Evolutionary conservation across 192 early-diverging fungal genomes (phyloP).

Genomic region (Linnemannia hyalina): DNA sequence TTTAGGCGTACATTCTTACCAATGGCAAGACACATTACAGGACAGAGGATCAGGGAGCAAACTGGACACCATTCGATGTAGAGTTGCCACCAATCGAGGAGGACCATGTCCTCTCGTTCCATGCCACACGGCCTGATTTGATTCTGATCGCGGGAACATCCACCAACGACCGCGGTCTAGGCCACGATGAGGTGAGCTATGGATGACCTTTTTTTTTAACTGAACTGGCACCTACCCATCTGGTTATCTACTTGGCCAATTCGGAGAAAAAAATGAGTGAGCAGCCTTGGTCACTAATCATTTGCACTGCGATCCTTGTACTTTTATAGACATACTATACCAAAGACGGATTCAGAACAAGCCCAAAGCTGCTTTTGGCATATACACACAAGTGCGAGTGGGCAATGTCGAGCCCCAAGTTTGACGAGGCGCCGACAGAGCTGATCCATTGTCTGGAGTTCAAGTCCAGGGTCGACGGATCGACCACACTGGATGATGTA

Average conservation of each 20-base stretch:
- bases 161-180: slow-evolving; percentile 66
- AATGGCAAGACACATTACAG: slow-evolving; percentile 66
- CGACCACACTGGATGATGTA: slow-evolving; percentile 51
- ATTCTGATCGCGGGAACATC: slow-evolving; percentile 73
- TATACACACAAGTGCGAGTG: slow-evolving; percentile 80
- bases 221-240: too few relatives aligned
- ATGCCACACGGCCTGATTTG: slow-evolving; percentile 74
- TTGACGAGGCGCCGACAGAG: slow-evolving; percentile 73
- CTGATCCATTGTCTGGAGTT: slow-evolving; percentile 80
- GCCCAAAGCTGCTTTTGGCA: slow-evolving; percentile 65
- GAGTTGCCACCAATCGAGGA: slow-evolving; percentile 49
- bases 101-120: slow-evolving; percentile 67
- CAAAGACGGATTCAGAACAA: slow-evolving; percentile 74
- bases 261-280: background rate
- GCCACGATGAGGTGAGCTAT: slow-evolving; percentile 68
- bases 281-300: background rate
- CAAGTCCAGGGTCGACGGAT: slow-evolving; percentile 26
- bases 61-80: slow-evolving; percentile 70
- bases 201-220: background rate
- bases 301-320: background rate
- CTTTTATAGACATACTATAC: slow-evolving; percentile 69
- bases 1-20: slow-evolving; percentile 71
- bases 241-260: background rate
- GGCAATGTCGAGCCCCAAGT: slow-evolving; percentile 72
- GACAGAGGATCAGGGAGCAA: slow-evolving; percentile 69